Evolutionary conservation across 1,284 basidiomycete species (phyloP).

Genomic region (Melampsora americana): DNA sequence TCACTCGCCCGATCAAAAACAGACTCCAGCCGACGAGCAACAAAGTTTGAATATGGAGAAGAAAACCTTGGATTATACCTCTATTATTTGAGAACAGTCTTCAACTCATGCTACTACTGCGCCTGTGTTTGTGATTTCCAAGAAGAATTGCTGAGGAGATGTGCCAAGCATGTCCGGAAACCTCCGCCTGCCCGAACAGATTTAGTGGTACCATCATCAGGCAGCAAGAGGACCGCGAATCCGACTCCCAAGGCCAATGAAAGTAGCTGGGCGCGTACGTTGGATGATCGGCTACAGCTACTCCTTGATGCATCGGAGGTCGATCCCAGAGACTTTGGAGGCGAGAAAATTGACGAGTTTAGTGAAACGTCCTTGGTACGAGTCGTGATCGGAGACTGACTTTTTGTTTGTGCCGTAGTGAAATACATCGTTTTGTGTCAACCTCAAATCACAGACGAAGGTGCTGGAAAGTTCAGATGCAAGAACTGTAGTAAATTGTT

Average conservation of each 20-base stretch:
- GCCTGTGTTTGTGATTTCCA: constrained; percentile 81
- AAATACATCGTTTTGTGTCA: constrained; percentile 70
- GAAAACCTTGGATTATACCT: constrained; percentile 78
- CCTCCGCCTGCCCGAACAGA: constrained; percentile 22
- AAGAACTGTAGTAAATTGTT: constrained; percentile 91
- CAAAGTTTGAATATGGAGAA: constrained; percentile 54
- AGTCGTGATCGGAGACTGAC: constrained; percentile 2
- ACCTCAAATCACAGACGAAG: constrained; percentile 85
- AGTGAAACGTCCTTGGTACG: constrained; percentile 54
- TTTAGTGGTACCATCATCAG: background rate
- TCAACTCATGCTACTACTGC: constrained; percentile 93
- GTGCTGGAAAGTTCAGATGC: constrained; percentile 89
- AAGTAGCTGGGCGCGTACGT: constrained; percentile 78
- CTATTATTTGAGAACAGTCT: constrained; percentile 75
- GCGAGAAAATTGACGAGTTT: constrained; percentile 81
- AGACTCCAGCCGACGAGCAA: background rate
- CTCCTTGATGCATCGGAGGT: constrained; percentile 70
- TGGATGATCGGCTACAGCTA: constrained; percentile 76
- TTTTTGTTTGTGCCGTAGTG: constrained; percentile 58
- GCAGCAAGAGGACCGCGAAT: constrained; percentile 54
- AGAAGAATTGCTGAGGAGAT: constrained; percentile 89
- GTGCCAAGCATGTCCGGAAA: constrained; percentile 76
- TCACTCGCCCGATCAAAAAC: constrained; percentile 6
- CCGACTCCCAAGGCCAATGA: constrained; percentile 58
- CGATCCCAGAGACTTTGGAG: constrained; percentile 79